Percentiles rank a stretch among this genome's conserved stretches.
Conservation (phyloP, 2,329 filamentous ascomycete species). For the Stachybotrys chartarum region DNA sequence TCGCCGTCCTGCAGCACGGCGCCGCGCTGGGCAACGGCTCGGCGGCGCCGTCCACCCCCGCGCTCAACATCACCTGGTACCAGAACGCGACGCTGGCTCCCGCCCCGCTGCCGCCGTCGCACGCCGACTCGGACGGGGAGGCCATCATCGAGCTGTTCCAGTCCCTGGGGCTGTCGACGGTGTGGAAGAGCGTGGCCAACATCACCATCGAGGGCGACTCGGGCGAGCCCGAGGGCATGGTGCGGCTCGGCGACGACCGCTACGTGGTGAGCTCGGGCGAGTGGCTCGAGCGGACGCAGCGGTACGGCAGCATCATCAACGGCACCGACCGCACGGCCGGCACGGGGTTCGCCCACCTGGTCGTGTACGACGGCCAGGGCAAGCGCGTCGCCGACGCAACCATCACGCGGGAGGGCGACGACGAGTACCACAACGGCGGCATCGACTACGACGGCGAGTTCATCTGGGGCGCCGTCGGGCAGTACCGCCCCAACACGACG, state of each 20-base stretch:
- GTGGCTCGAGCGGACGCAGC: conserved; percentile 30
- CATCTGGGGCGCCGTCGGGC: conserved; percentile 37
- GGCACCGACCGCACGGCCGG: conserved; percentile 41
- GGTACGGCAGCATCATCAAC: conserved; percentile 36
- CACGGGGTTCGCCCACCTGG: conserved; percentile 35
- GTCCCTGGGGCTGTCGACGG: conserved; percentile 27
- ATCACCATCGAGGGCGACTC: conserved; percentile 35
- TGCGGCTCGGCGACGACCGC: conserved; percentile 32
- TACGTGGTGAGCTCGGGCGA: conserved; percentile 38
- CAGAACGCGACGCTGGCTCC: conserved; percentile 22
- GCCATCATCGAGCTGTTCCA: conserved; percentile 28
- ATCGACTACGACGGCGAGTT: conserved; percentile 39
- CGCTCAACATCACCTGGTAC: conserved; percentile 25
- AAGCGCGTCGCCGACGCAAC: conserved; percentile 34
- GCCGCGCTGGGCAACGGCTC: background rate
- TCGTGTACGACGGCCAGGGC: conserved; percentile 36
- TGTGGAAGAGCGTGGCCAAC: conserved; percentile 33
- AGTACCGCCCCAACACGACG: conserved; percentile 40
- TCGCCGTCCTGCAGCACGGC: background rate
- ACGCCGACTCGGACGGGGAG: conserved; percentile 24
- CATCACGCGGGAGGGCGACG: conserved; percentile 26
- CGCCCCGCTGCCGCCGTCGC: conserved; percentile 24
- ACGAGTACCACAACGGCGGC: conserved; percentile 39
- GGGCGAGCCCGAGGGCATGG: conserved; percentile 42
- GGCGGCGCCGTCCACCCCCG: background rate